Evolutionary conservation across 2,329 filamentous ascomycete species (phyloP).

Genomic region (Bipolaris bicolor): DNA sequence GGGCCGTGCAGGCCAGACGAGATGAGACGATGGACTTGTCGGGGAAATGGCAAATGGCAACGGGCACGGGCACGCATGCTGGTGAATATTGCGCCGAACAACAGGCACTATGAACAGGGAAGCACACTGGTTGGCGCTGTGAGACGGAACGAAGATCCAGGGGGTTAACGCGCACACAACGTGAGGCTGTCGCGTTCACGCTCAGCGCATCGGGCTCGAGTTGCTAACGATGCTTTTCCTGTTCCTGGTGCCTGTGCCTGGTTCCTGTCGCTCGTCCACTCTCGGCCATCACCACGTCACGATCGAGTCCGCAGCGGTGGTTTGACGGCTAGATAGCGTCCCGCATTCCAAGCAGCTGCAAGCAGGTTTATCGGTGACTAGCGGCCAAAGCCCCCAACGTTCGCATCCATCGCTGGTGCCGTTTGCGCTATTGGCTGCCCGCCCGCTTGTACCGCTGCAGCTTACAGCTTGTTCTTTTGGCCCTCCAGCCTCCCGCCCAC

Average conservation of each 20-base stretch:
- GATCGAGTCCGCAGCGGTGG: background rate
- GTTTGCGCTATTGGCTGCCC: constrained; percentile 25
- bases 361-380: constrained; percentile 12
- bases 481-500: constrained; percentile 14
- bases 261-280: background rate
- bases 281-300: background rate
- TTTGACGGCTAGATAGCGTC: constrained; percentile 12
- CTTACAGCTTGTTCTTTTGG: constrained; percentile 13
- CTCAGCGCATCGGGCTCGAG: too few relatives aligned
- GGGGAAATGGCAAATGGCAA: constrained; percentile 7
- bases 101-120: background rate
- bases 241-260: background rate
- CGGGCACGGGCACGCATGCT: background rate
- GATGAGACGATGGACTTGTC: constrained; percentile 14
- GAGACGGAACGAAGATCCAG: background rate
- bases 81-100: constrained; percentile 5
- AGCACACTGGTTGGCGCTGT: constrained; percentile 2
- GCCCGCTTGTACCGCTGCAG: constrained; percentile 10
- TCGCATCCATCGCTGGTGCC: constrained; percentile 10
- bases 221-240: background rate
- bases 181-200: too few relatives aligned
- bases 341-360: constrained; percentile 11
- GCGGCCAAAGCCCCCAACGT: constrained; percentile 17
- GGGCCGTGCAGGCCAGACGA: constrained; percentile 11
- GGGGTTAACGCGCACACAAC: background rate